These are phyloP conservation scores for Endocalyx cinctus DNA, from an alignment of 2,329 filamentous ascomycete species.

Conservation along the genomic window DNA sequence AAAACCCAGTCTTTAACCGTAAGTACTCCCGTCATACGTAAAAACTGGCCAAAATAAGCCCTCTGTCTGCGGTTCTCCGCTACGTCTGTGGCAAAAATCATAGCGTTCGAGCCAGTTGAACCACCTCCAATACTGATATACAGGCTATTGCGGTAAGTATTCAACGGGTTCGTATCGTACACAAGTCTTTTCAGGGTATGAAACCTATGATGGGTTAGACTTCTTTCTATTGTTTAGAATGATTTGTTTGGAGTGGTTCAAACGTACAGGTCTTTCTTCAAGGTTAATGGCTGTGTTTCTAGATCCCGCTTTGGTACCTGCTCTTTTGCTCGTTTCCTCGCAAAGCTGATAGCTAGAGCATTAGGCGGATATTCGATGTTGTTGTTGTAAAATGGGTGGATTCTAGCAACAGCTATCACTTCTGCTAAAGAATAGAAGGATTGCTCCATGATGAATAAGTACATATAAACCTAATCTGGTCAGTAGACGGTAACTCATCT, in stretches of 20 bases:
- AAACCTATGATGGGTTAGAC: slow-evolving; percentile 32
- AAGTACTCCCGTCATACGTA: slow-evolving; percentile 26
- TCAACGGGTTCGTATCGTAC: slow-evolving; percentile 26
- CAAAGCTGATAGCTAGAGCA: not conserved
- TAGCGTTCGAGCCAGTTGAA: slow-evolving; percentile 23
- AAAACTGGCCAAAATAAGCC: slow-evolving; percentile 26
- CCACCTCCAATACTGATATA: slow-evolving; percentile 40
- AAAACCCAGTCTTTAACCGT: slow-evolving; percentile 34
- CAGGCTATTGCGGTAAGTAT: slow-evolving; percentile 31
- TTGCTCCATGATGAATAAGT: slow-evolving; percentile 2
- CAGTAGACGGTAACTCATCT: too few relatives aligned
- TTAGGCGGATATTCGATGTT: slow-evolving; percentile 26
- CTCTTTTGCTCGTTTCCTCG: slow-evolving; percentile 6
- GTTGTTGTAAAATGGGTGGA: slow-evolving; percentile 31
- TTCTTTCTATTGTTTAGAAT: not conserved
- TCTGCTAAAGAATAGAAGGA: slow-evolving; percentile 21
- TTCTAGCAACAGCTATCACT: slow-evolving; percentile 28
- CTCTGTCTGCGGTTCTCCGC: slow-evolving; percentile 38
- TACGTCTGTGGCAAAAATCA: slow-evolving; percentile 37
- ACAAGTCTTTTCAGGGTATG: slow-evolving; percentile 29
- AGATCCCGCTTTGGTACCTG: not conserved
- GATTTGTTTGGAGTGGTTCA: not conserved
- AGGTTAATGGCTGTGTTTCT: slow-evolving; percentile 6
- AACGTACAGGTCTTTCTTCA: slow-evolving; percentile 10
- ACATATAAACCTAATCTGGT: too few relatives aligned